A percentile compares a stretch with the other conserved stretches of the same genome.
Conservation (phyloP, 352 stramenopile genomes). For the Globisporangium carolinianum region DNA sequence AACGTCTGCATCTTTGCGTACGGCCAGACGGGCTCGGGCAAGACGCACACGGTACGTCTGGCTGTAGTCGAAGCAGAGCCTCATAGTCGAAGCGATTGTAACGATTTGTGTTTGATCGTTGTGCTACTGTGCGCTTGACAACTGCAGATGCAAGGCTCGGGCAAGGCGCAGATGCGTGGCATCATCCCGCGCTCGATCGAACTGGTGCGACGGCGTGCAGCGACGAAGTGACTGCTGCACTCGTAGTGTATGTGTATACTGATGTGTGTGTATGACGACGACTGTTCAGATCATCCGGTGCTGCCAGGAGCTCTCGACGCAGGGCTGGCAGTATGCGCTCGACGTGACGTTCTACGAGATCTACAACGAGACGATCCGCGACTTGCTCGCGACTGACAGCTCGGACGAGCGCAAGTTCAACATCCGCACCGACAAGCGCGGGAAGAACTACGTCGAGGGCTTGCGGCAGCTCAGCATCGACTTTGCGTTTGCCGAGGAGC, state of each 20-base stretch:
- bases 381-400: constrained; percentile 87
- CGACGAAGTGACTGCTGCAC: too few species aligned
- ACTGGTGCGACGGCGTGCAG: constrained; percentile 20
- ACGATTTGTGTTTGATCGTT: not conserved
- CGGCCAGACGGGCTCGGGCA: constrained; percentile 95
- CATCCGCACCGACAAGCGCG: constrained; percentile 74
- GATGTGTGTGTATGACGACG: too few species aligned
- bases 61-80: too few species aligned
- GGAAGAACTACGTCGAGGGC: constrained; percentile 84
- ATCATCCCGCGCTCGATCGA: constrained; percentile 98
- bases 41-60: constrained; percentile 89
- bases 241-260: not conserved
- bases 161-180: constrained; percentile 92
- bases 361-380: constrained; percentile 99
- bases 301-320: constrained; percentile 54
- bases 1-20: constrained; percentile 99
- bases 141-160: constrained; percentile 94
- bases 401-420: constrained; percentile 56
- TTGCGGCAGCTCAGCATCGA: constrained; percentile 78
- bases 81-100: too few species aligned
- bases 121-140: not conserved
- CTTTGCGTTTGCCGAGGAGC: constrained; percentile 76
- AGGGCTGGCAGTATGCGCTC: constrained; percentile 95
- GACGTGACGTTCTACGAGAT: constrained; percentile 99
- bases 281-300: constrained; percentile 59